Conservation (phyloP, 202 grass and related monocot genomes). For the Dendrocalamus latiflorus region DNA sequence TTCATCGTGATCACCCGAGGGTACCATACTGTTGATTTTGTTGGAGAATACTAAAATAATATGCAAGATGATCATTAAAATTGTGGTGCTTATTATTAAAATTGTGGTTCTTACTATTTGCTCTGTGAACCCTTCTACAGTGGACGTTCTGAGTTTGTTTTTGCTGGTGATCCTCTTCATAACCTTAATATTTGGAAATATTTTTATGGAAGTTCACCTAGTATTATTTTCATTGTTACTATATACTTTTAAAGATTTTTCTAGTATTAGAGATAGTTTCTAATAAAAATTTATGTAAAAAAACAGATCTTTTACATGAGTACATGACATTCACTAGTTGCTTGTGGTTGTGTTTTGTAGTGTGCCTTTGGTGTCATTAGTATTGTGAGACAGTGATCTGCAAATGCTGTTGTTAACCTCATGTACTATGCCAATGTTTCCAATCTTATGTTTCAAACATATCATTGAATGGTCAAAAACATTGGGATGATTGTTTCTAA, state of each 20-base stretch:
- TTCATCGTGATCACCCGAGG: not conserved
- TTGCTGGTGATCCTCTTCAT: not conserved
- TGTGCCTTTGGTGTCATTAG: not conserved
- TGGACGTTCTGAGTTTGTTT: not conserved
- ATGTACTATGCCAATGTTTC: not conserved
- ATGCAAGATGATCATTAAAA: not conserved
- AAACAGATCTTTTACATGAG: not conserved
- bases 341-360: not conserved
- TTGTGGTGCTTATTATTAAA: too few species aligned
- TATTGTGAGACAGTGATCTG: not conserved
- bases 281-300: not conserved
- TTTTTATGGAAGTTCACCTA: not conserved
- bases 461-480: not conserved
- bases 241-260: not conserved
- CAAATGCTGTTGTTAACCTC: not conserved
- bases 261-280: not conserved
- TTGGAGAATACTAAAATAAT: conserved; percentile 1
- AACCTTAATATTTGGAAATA: not conserved
- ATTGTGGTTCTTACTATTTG: not conserved
- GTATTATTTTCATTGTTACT: not conserved
- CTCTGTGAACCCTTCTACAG: not conserved
- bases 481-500: not conserved
- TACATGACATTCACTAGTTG: not conserved
- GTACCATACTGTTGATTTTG: conserved; percentile 15
- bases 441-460: not conserved